A percentile compares a stretch with the other conserved stretches of the same genome.
Evolutionary conservation across 75 land plant species (phyloP).

Genomic region (Pinus albicaulis): DNA sequence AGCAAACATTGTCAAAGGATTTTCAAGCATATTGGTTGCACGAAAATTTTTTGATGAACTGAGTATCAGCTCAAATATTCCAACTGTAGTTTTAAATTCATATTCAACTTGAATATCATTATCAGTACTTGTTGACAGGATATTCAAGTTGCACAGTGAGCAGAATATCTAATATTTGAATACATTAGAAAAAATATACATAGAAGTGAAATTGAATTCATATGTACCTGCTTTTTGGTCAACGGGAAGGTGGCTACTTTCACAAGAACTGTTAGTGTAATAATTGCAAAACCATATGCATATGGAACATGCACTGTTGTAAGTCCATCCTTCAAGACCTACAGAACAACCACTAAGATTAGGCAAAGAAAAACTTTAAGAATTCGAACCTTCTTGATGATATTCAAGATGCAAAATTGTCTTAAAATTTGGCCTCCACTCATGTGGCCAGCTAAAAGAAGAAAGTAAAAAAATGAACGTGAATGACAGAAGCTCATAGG

Average conservation of each 20-base stretch:
- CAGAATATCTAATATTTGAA: neutral
- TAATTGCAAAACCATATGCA: conserved; percentile 98
- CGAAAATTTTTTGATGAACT: neutral
- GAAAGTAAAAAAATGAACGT: neutral
- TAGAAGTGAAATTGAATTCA: neutral
- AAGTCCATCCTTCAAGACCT: conserved; percentile 91
- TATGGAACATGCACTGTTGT: conserved; percentile 78
- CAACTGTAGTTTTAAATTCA: neutral
- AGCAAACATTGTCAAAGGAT: neutral
- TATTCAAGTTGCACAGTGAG: neutral
- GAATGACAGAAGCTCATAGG: neutral
- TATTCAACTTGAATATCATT: neutral
- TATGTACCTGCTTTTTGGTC: conserved; percentile 83
- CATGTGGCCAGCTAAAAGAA: neutral
- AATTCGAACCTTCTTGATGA: neutral
- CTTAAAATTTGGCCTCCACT: neutral
- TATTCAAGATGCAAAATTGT: neutral
- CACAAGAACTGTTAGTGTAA: conserved; percentile 87
- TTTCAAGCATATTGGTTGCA: neutral
- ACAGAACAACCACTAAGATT: conserved; percentile 1
- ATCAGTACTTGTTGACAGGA: neutral
- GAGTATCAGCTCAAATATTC: neutral
- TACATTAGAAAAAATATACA: conserved; percentile 3
- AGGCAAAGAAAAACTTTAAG: neutral
- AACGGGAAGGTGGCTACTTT: conserved; percentile 82